phyloP scores from a whole-genome alignment of 2,329 filamentous ascomycete species.

The Pseudogymnoascus verrucosus region DNA sequence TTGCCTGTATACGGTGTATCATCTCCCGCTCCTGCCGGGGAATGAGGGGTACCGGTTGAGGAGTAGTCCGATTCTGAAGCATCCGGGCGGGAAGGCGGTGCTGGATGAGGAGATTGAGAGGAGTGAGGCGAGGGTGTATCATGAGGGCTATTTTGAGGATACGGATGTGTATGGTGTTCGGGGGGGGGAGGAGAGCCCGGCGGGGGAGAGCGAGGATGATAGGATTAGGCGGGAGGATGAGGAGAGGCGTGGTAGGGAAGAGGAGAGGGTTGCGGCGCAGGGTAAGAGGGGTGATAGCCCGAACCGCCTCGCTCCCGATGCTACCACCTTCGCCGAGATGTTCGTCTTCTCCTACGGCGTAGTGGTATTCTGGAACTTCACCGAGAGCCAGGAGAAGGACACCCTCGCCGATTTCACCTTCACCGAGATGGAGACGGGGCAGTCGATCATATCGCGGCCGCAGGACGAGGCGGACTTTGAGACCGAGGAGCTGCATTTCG shows the following conservation, averaged over 20 bases:
- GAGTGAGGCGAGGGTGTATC: constrained; percentile 80
- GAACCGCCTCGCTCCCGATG: constrained; percentile 58
- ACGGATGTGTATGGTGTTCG: constrained; percentile 47
- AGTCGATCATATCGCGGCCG: constrained; percentile 68
- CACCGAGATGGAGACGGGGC: constrained; percentile 57
- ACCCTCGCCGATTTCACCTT: constrained; percentile 93
- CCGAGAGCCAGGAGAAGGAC: constrained; percentile 90
- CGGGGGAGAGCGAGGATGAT: constrained; percentile 32
- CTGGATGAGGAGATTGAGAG: constrained; percentile 93
- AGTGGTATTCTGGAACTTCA: constrained; percentile 98
- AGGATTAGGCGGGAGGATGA: constrained; percentile 25
- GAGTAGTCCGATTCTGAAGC: constrained; percentile 87
- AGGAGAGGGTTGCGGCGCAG: constrained; percentile 27
- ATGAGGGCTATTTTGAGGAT: constrained; percentile 83
- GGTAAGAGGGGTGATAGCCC: constrained; percentile 41
- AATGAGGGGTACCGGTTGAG: constrained; percentile 79
- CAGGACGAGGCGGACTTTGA: constrained; percentile 87
- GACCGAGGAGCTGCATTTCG: constrained; percentile 97
- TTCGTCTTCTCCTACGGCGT: constrained; percentile 97
- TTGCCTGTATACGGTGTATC: constrained; percentile 92
- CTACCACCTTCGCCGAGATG: constrained; percentile 82
- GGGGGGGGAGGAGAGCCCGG: constrained; percentile 36
- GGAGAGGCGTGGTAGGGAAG: constrained; percentile 28
- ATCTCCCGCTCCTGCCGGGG: constrained; percentile 78
- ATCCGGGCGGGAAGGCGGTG: constrained; percentile 84